These are phyloP conservation scores for Exophiala phaeomuriformis DNA, from an alignment of 2,329 filamentous ascomycete genomes.

Conservation along the genomic window DNA sequence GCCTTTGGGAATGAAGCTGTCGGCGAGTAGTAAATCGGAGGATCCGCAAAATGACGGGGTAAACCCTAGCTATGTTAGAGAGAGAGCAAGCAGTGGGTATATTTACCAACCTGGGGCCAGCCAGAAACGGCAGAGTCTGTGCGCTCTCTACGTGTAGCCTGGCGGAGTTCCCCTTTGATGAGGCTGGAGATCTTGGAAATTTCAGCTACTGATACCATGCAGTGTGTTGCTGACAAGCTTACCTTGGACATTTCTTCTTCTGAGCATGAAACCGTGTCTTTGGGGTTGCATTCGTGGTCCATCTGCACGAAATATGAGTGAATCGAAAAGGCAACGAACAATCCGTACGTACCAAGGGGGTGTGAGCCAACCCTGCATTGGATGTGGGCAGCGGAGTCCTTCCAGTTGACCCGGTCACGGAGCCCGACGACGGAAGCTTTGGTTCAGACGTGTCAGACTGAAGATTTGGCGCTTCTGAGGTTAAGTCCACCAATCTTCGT, in stretches of 20 bases:
- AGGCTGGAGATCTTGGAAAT: conserved; percentile 12
- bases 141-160: conserved; percentile 4
- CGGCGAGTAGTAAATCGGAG: conserved; percentile 9
- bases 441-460: not conserved
- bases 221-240: not conserved
- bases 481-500: not conserved
- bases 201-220: not conserved
- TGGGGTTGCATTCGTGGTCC: conserved; percentile 16
- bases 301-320: conserved; percentile 3
- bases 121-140: not conserved
- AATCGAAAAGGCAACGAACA: not conserved
- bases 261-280: conserved; percentile 1
- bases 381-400: not conserved
- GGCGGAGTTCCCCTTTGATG: conserved; percentile 11
- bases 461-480: not conserved
- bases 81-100: not conserved
- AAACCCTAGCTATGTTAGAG: conserved; percentile 4
- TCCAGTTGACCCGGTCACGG: not conserved
- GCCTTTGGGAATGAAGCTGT: conserved; percentile 8
- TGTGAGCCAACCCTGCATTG: not conserved
- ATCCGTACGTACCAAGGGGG: not conserved
- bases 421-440: not conserved
- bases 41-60: conserved; percentile 8
- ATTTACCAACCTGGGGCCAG: conserved; percentile 1
- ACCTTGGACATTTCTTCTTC: conserved; percentile 14